Evolutionary conservation across 106 monocot species (phyloP).

Genomic region (Narthecium ossifragum): DNA sequence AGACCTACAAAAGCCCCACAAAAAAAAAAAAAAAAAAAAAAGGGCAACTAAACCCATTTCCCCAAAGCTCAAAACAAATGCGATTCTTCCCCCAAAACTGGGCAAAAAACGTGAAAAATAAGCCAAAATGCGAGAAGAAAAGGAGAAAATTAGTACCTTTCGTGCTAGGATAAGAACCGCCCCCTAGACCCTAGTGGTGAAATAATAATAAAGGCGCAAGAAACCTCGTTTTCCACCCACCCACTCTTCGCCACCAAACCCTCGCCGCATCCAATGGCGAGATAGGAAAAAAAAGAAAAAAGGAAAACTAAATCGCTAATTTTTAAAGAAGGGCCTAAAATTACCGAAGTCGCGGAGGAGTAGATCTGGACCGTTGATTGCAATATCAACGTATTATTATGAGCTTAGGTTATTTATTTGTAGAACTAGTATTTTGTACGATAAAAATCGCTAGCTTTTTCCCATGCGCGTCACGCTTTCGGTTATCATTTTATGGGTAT

Average conservation of each 20-base stretch:
- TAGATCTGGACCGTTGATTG: neutral
- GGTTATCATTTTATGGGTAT: neutral
- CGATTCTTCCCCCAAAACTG: neutral
- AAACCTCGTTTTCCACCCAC: neutral
- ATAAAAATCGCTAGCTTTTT: constrained; percentile 2
- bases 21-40: too few relatives aligned
- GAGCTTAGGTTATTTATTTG: neutral
- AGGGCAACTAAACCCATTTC: too few relatives aligned
- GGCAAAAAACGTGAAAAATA: neutral
- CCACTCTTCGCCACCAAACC: neutral
- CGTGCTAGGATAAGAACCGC: too few relatives aligned
- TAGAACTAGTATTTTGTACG: neutral
- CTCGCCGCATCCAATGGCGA: neutral
- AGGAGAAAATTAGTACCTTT: neutral
- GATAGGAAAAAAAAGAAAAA: neutral
- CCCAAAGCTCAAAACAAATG: neutral
- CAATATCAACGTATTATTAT: neutral
- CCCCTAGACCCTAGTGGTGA: too few relatives aligned
- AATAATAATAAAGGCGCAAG: too few relatives aligned
- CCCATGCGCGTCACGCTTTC: neutral
- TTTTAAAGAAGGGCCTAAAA: neutral
- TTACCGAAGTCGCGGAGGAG: neutral
- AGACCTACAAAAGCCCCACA: too few relatives aligned
- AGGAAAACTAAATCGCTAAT: neutral
- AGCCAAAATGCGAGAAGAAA: neutral